A percentile compares a stretch with the other conserved stretches of the same genome.
These are phyloP conservation scores for Tubosaeta sp. DNA, from an alignment of 768 basidiomycete genomes.

Conservation along the genomic window DNA sequence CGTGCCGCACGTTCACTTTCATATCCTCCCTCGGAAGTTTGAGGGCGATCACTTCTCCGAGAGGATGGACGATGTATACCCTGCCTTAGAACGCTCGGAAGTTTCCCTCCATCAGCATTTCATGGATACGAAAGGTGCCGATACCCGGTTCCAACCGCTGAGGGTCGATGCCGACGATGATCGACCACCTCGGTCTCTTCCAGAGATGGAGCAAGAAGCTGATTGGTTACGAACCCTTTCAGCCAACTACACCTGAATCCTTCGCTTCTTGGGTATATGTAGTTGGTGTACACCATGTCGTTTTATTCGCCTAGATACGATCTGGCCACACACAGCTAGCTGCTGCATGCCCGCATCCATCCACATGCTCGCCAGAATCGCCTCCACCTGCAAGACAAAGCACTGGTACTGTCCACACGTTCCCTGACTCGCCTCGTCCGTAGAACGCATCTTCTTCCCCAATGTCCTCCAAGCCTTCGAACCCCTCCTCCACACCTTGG, in stretches of 20 bases:
- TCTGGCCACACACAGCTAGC: conserved; percentile 35
- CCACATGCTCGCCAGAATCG: conserved; percentile 26
- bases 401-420: conserved; percentile 23
- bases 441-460: conserved; percentile 28
- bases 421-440: conserved; percentile 6
- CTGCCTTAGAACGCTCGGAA: conserved; percentile 68
- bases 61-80: conserved; percentile 73
- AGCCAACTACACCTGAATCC: conserved; percentile 1
- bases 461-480: conserved; percentile 33
- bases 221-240: conserved; percentile 62
- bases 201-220: conserved; percentile 83
- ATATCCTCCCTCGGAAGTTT: conserved; percentile 79
- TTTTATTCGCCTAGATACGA: conserved; percentile 17
- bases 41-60: conserved; percentile 62
- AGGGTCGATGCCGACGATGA: conserved; percentile 70
- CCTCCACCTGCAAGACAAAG: conserved; percentile 39
- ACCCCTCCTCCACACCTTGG: conserved; percentile 27
- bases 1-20: conserved; percentile 85
- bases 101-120: conserved; percentile 42
- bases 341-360: conserved; percentile 37
- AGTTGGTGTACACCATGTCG: background rate
- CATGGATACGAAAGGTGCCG: conserved; percentile 5
- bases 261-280: too few species aligned
- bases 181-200: conserved; percentile 52
- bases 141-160: conserved; percentile 34